Evolutionary conservation across 2,329 filamentous ascomycete species (phyloP).

Genomic region (Berkeleyomyces rouxiae): DNA sequence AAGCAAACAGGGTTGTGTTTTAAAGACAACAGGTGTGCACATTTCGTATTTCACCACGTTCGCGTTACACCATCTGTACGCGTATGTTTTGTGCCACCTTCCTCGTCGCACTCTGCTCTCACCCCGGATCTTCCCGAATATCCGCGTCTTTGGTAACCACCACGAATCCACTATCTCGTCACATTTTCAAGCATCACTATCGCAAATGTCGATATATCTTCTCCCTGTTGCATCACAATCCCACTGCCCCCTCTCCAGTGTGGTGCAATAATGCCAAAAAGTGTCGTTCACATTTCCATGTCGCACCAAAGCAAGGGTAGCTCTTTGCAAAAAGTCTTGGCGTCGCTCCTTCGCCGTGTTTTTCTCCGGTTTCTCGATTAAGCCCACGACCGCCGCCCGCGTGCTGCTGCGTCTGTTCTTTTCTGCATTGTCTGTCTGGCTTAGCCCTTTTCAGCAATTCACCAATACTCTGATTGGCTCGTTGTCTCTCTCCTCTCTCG

Average conservation of each 20-base stretch:
- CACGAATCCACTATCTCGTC: not conserved
- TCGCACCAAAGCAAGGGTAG: not conserved
- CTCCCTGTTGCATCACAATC: not conserved
- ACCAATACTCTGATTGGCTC: not conserved
- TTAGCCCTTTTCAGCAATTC: not conserved
- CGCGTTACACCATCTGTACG: not conserved
- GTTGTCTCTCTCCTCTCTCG: not conserved
- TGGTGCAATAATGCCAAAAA: slow-evolving; percentile 5
- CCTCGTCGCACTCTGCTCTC: no score
- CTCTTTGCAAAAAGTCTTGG: not conserved
- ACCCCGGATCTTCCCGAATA: not conserved
- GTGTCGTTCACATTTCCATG: not conserved
- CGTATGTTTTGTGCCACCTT: not conserved
- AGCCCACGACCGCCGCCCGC: not conserved
- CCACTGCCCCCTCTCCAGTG: not conserved
- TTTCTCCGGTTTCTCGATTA: not conserved
- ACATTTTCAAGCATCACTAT: not conserved
- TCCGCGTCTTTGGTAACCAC: not conserved
- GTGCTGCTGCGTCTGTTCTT: not conserved
- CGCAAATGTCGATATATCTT: not conserved
- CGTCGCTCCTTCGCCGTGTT: not conserved
- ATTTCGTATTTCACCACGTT: not conserved
- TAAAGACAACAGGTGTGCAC: not conserved
- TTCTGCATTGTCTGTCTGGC: not conserved
- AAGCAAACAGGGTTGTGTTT: not conserved